Base-by-base conservation (phyloP, 345 rosid genomes). In the Pseudoturritis turrita region DNA sequence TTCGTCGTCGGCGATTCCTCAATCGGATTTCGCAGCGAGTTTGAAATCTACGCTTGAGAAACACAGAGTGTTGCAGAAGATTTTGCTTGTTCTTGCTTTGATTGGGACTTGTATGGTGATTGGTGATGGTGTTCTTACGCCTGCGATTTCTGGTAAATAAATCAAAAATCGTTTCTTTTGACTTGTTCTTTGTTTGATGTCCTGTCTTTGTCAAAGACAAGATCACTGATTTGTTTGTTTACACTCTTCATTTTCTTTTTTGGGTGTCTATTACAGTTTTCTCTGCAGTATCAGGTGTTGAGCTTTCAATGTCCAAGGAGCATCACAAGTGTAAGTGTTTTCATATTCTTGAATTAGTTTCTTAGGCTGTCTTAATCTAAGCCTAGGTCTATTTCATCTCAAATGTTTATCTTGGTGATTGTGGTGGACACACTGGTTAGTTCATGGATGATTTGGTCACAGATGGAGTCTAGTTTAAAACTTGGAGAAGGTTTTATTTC, bases 31-130 rank as follows among this genome's bases (percentile, higher is more conserved):
- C 40, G 91, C 88, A 12, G 70, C 82, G 10, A 77, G 79, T 37
- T 70, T 92, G 84, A 92, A 88, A 79, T 81, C 86, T 5, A 82
- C 79, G 8, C 63, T 92, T 28, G 96, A 92, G 86, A 87, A 78
- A 65, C 82, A 82, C 49, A 69, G 84, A 50, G 88, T 87, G 28
- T 59, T 90, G 81, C 96, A 90, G 87, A 84, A 82, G 82, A 47
- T 84, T 55, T 71, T 92, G 84, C 96, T 92, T 65, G 79, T 90
- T 9, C 50, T 92, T 66, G 87, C 96, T 77, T 81, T 92, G 85
- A 78, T 92, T 76, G 98, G 98, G 73, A 87, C 98, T 50, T 92
- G 93, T 83, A 92, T 92, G 98, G 93, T 90, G 43, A 90, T 92
- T 72, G 98, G 98, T 71, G 98, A 92, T 79, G 96, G 96, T 65